Conservation (phyloP, 2,329 filamentous ascomycete species). For the Teratosphaeriaceae sp. region DNA sequence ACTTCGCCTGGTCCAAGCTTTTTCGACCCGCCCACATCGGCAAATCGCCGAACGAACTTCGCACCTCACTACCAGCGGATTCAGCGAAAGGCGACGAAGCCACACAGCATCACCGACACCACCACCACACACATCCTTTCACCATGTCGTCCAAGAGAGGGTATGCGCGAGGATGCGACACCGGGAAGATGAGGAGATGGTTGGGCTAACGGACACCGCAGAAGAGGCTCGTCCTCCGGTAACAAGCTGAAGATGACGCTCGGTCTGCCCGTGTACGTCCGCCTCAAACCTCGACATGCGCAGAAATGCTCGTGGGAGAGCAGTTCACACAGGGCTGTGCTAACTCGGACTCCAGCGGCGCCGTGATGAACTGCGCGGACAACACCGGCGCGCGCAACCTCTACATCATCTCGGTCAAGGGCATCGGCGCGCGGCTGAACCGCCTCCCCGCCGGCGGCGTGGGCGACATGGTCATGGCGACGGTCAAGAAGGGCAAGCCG, state of each 20-base stretch:
- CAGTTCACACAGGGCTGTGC: no score
- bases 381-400: constrained; percentile 97
- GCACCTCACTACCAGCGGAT: neutral
- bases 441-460: constrained; percentile 94
- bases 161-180: constrained; percentile 21
- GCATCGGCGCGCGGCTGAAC: constrained; percentile 95
- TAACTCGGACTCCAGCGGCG: constrained; percentile 58
- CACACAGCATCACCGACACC: constrained; percentile 12
- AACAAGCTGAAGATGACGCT: constrained; percentile 99
- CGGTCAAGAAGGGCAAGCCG: constrained; percentile 99
- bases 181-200: neutral
- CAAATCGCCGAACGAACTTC: constrained; percentile 3
- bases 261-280: constrained; percentile 97
- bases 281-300: neutral
- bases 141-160: constrained; percentile 36
- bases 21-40: constrained; percentile 2
- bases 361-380: constrained; percentile 99
- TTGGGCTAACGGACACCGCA: constrained; percentile 7
- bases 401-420: constrained; percentile 99
- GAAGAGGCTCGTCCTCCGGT: constrained; percentile 81
- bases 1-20: neutral
- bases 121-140: constrained; percentile 20
- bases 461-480: constrained; percentile 99
- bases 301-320: no score
- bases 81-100: constrained; percentile 14